These are phyloP conservation scores for Monascus ruber DNA, from an alignment of 2,329 filamentous ascomycete genomes.

Conservation along the genomic window DNA sequence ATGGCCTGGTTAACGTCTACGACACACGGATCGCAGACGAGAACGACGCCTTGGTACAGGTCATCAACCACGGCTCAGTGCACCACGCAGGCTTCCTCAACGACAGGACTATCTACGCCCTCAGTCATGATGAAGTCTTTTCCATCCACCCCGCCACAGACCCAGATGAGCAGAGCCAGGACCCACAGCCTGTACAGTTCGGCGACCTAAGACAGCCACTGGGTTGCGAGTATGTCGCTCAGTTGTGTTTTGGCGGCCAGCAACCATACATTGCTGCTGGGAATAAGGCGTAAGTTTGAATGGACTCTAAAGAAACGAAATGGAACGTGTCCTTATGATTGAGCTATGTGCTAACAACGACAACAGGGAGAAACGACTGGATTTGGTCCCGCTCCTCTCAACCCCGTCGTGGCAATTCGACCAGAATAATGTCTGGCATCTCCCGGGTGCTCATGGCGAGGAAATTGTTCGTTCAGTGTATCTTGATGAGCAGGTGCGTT, in stretches of 20 bases:
- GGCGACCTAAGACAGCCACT: constrained; percentile 47
- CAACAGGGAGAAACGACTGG: constrained; percentile 28
- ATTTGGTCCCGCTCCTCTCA: constrained; percentile 29
- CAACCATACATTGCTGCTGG: constrained; percentile 37
- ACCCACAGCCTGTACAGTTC: constrained; percentile 37
- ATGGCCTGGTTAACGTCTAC: constrained; percentile 52
- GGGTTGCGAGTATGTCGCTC: constrained; percentile 49
- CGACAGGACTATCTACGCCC: constrained; percentile 41
- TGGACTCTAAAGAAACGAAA: background rate
- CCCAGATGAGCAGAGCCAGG: constrained; percentile 36
- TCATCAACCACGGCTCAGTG: constrained; percentile 52
- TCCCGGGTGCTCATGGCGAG: constrained; percentile 38
- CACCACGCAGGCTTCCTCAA: constrained; percentile 51
- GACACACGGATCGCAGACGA: constrained; percentile 46
- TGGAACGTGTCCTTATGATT: too few species aligned
- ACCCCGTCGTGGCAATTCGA: constrained; percentile 29
- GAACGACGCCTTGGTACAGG: constrained; percentile 51
- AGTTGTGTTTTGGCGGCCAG: constrained; percentile 36
- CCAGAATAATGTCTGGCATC: constrained; percentile 27
- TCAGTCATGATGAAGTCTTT: constrained; percentile 52
- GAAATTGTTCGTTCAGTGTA: constrained; percentile 37
- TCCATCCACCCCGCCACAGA: constrained; percentile 45
- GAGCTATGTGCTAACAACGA: too few species aligned
- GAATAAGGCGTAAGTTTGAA: constrained; percentile 36
- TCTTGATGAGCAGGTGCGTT: constrained; percentile 33